A percentile compares a stretch with the other conserved stretches of the same genome.
phyloP scores from a whole-genome alignment of 345 rosid species.

The Aquilaria sinensis region DNA sequence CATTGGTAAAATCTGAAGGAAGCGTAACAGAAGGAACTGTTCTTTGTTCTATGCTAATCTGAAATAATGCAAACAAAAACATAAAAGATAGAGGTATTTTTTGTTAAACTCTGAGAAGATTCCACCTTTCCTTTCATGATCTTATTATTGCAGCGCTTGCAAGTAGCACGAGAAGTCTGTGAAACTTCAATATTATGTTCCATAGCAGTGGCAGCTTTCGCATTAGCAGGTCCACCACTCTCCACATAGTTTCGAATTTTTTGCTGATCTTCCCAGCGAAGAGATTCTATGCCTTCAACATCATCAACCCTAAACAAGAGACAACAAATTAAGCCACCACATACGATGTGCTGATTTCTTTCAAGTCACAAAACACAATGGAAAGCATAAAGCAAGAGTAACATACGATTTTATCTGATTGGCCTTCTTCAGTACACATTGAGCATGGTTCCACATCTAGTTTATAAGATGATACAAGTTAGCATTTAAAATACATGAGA shows the following conservation, averaged over 20 bases:
- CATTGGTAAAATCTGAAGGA: too few relatives aligned
- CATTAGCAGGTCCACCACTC: constrained; percentile 14
- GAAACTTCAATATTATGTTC: constrained; percentile 75
- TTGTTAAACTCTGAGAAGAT: neutral
- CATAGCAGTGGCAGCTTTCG: constrained; percentile 18
- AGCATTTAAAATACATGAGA: neutral
- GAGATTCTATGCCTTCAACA: constrained; percentile 81
- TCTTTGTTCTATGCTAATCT: too few relatives aligned
- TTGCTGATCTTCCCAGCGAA: constrained; percentile 98
- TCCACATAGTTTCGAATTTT: constrained; percentile 64
- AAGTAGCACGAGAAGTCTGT: constrained; percentile 73
- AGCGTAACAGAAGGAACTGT: too few relatives aligned
- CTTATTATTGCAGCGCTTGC: constrained; percentile 63
- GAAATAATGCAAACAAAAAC: too few relatives aligned
- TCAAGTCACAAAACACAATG: constrained; percentile 1
- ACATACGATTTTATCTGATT: constrained; percentile 76
- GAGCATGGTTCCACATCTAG: constrained; percentile 92
- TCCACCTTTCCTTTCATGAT: constrained; percentile 85
- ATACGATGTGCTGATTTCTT: neutral
- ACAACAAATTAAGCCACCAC: constrained; percentile 4
- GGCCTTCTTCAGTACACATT: constrained; percentile 66
- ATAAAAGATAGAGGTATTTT: too few relatives aligned
- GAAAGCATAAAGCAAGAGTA: neutral
- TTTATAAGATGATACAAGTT: constrained; percentile 9
- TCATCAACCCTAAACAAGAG: constrained; percentile 58